Evolutionary conservation across 371 early-diverging fungal genomes (phyloP).

Genomic region (Lichtheimia ornata): DNA sequence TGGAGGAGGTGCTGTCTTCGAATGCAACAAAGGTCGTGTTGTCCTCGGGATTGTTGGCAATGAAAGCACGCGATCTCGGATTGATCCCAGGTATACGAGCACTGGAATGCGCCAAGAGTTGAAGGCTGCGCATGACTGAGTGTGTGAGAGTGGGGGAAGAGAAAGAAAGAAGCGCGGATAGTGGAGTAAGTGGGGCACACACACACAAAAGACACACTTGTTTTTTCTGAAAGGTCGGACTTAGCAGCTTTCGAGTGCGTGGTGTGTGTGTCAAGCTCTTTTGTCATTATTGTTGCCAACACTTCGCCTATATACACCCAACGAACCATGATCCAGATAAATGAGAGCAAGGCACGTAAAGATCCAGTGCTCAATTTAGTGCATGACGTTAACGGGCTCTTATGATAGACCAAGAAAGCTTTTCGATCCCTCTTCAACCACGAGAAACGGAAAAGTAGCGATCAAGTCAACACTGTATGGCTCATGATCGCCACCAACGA

Average conservation of each 20-base stretch:
- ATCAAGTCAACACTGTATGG: constrained; percentile 33
- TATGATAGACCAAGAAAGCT: constrained; percentile 31
- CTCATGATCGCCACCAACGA: constrained; percentile 36
- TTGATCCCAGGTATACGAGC: constrained; percentile 36
- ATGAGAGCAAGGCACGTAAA: constrained; percentile 11
- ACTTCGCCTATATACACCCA: too few species aligned
- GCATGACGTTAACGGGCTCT: background rate
- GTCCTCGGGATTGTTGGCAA: constrained; percentile 54
- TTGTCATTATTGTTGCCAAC: too few species aligned
- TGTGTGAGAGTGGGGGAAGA: constrained; percentile 6
- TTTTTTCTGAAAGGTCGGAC: too few species aligned
- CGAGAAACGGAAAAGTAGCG: constrained; percentile 19
- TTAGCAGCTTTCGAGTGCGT: too few species aligned
- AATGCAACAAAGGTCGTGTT: constrained; percentile 52
- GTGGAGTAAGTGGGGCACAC: too few species aligned
- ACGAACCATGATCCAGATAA: constrained; percentile 13
- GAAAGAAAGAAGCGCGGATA: too few species aligned
- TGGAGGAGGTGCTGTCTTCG: constrained; percentile 26
- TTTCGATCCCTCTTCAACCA: constrained; percentile 39
- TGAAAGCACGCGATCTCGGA: constrained; percentile 47
- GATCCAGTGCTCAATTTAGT: background rate
- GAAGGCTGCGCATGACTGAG: constrained; percentile 42
- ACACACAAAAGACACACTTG: too few species aligned
- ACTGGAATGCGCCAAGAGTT: constrained; percentile 39
- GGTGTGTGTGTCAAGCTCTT: too few species aligned